Evolutionary conservation across 495 filamentous ascomycete species (phyloP), one percentile per base, ranked within the genome.

Genomic region (Astrocystis sublimbata): DNA sequence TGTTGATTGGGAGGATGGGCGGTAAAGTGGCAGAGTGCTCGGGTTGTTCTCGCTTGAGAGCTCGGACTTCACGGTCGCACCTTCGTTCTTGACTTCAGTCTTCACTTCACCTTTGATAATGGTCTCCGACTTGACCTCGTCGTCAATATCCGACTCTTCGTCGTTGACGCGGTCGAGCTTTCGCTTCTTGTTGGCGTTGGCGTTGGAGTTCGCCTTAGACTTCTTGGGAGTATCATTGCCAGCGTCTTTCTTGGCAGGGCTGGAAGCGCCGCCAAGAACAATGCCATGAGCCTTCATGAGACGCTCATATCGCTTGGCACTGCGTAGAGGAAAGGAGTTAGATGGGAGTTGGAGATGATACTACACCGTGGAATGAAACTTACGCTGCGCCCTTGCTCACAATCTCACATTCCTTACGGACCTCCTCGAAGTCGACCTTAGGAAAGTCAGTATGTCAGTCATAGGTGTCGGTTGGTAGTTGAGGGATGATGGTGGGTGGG

Each of bases 331-430:
- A 33, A 24, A 24, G 13, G 19, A 26, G 13, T 63, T 56, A 63
- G 45, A 38, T 31, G 30, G 54, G 15, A 45, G 23, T 21, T 6
- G 15, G 8, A n/a, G 15, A n/a, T 46, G 30, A 24, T 35, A 12
- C 6, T 15, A 55, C 30, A 24, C 30, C 21, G 26, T 10, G 19
- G 51, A 7, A 57, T 8, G 4, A 6, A n/a, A 82, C 88, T 79
- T 81, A 90, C 88, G 88, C 87, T 6, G 88, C 88, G 19, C 82
- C 86, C 65, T 86, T 86, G 68, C 67, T 78, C 9, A 88, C 78
- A 51, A 90, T 88, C 23, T 71, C 69, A 26, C 86, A 84, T 68
- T 89, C 85, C 30, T 81, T 71, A n/a, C 86, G 85, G 38, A 91
- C 88, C 49, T 78, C 75, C 12, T 62, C 68, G 65, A 87, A 90